phyloP scores from a whole-genome alignment of 2,329 filamentous ascomycete genomes.

The Triangularia setosa region DNA sequence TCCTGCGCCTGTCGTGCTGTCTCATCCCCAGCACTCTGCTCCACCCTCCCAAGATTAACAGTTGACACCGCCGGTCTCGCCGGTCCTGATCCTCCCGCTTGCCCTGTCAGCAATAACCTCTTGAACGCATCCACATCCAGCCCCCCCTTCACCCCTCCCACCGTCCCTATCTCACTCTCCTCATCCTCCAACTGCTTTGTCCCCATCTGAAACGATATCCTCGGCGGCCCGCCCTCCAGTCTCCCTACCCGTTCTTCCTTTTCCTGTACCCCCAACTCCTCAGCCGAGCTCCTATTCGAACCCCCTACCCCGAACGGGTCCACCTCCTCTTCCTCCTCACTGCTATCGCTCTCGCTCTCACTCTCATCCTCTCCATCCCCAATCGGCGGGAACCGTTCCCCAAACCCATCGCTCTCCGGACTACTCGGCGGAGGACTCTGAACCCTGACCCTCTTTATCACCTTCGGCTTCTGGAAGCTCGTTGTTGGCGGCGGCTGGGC shows the following conservation, averaged over 20 bases:
- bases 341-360: constrained; percentile 23
- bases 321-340: constrained; percentile 27
- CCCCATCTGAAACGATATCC: constrained; percentile 49
- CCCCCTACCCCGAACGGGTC: constrained; percentile 34
- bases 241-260: constrained; percentile 28
- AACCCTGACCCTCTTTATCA: constrained; percentile 64
- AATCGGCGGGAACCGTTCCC: not conserved
- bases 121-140: constrained; percentile 78
- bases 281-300: constrained; percentile 23
- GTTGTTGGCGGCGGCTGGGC: constrained; percentile 32
- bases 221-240: constrained; percentile 26
- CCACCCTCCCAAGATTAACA: constrained; percentile 55
- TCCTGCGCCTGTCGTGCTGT: constrained; percentile 34
- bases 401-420: constrained; percentile 29
- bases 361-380: constrained; percentile 13
- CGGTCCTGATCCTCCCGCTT: constrained; percentile 36
- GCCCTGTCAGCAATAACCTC: constrained; percentile 70
- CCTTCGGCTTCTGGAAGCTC: constrained; percentile 44
- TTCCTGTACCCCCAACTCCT: constrained; percentile 28
- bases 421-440: constrained; percentile 61
- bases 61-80: constrained; percentile 23
- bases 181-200: constrained; percentile 42
- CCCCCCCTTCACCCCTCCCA: constrained; percentile 41
- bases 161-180: constrained; percentile 11
- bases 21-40: constrained; percentile 44